These are phyloP conservation scores for Xylaria telfairii DNA, from an alignment of 495 filamentous ascomycete species.

Conservation along the genomic window DNA sequence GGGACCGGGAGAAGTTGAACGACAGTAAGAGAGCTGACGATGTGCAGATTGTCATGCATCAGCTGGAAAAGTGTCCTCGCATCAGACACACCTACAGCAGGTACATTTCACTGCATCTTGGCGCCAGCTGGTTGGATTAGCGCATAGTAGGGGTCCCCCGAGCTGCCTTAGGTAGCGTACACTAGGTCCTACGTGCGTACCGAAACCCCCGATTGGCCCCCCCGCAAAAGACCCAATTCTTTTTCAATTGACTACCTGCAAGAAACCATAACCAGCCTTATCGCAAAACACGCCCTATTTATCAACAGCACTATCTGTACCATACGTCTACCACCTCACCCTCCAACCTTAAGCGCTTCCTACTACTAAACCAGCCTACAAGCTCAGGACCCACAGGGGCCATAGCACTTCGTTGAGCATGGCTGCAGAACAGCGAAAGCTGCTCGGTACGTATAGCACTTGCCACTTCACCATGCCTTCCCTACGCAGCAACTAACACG, in stretches of 20 bases:
- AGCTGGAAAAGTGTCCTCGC: conserved; percentile 31
- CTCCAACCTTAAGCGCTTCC: not conserved
- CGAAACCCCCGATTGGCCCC: conserved; percentile 34
- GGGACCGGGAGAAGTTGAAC: conserved; percentile 26
- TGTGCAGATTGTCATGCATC: conserved; percentile 32
- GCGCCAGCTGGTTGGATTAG: conserved; percentile 21
- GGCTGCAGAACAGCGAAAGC: conserved; percentile 94
- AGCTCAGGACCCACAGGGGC: not conserved
- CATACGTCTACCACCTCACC: not conserved
- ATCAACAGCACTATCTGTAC: not conserved
- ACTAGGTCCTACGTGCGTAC: not conserved
- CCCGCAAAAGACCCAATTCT: conserved; percentile 32
- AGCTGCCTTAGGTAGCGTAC: not conserved
- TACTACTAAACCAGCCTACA: not conserved
- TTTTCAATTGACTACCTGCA: conserved; percentile 13
- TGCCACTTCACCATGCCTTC: not conserved
- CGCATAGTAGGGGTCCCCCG: conserved; percentile 25
- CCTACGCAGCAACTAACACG: conserved; percentile 27
- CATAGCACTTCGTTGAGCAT: conserved; percentile 52
- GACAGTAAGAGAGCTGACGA: conserved; percentile 29
- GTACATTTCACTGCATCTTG: not conserved
- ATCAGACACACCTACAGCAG: not conserved
- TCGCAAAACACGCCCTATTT: conserved; percentile 8
- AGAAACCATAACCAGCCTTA: conserved; percentile 30
- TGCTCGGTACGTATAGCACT: conserved; percentile 71